Base-by-base conservation (phyloP, 225 moss, liverwort and hornwort genomes). In the Polytrichum commune region DNA sequence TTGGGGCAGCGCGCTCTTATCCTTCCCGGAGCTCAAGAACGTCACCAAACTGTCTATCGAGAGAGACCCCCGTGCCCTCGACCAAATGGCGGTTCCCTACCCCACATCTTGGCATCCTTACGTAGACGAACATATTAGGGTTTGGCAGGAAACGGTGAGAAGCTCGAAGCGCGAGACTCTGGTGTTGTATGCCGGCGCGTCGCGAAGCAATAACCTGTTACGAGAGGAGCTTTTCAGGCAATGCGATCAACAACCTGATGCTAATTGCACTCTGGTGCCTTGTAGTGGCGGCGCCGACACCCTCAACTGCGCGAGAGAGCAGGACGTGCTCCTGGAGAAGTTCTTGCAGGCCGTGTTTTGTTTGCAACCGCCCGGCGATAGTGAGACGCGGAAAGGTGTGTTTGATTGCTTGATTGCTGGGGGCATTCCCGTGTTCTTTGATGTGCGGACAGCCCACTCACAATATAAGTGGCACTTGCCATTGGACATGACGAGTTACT, bases 381-480 rank as follows among this genome's bases (percentile, higher is more conserved):
- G 86, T 13, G 76, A 81, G 28, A 89, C 89, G 4, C 74, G 86
- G 73, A 83, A 84, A 30, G 83, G 71, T 1, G 71, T 84, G 1
- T 89, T 89, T 65, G 89, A 89, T 65, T 79, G 86, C 24, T 61
- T 89, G 8, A 72, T 86, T 1, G 79, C 86, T 3, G 89, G 89
- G 24, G 53, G 69, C 20, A 86, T 89, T 7, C 89, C 89, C 0
- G 89, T 89, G 27, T 84, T 89, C 66, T 89, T 89, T 69, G 71
- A 30, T 4, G 28, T 19, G 2, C 8, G 69, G 69, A 68, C 89
- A 3, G 84, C 86, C 2, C 71, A 82, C 56, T 23, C 67, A 25
- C 89, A 89, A 23, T 89, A 89, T 54, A 19, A 65, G 1, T 86
- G 86, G 89, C 86, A 89, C 62, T 62, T 89, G 30, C 89, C 89